Conservation (phyloP, 345 rosid species). For the Acer saccharum region DNA sequence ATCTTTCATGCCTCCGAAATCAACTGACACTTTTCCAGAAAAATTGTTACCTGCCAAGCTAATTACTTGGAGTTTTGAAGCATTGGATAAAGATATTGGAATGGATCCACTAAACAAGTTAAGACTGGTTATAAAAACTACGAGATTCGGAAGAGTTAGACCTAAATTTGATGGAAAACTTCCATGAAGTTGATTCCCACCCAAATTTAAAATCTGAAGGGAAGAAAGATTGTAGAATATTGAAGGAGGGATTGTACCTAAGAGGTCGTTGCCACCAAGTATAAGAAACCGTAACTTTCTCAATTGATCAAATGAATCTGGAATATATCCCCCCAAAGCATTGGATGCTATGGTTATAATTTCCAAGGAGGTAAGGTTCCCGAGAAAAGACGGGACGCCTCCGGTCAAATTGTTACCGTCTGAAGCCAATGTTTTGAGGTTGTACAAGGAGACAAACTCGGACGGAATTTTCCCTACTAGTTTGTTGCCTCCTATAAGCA, state of each 20-base stretch:
- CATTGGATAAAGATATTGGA: too few species aligned
- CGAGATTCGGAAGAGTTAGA: slow-evolving; percentile 22
- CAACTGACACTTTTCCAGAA: too few species aligned
- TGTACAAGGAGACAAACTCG: neutral
- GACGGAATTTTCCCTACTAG: neutral
- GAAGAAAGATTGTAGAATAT: slow-evolving; percentile 22
- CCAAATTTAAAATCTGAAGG: neutral
- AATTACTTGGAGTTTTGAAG: too few species aligned
- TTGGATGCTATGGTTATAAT: neutral
- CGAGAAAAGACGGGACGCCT: neutral
- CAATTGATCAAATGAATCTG: neutral
- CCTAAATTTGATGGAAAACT: slow-evolving; percentile 19
- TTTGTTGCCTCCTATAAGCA: neutral
- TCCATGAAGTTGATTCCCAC: slow-evolving; percentile 22
- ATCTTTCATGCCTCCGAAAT: too few species aligned
- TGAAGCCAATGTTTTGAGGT: neutral
- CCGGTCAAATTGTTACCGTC: neutral
- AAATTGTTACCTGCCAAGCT: too few species aligned
- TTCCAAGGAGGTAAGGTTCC: neutral
- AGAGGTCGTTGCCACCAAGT: slow-evolving; percentile 14
- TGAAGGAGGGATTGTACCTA: slow-evolving; percentile 21
- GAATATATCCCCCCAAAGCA: slow-evolving; percentile 20
- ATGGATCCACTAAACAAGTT: slow-evolving; percentile 7
- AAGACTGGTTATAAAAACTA: neutral
- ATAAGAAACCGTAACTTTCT: neutral